Base-by-base conservation (phyloP, 2,329 filamentous ascomycete genomes). In the Talaromyces sp. region DNA sequence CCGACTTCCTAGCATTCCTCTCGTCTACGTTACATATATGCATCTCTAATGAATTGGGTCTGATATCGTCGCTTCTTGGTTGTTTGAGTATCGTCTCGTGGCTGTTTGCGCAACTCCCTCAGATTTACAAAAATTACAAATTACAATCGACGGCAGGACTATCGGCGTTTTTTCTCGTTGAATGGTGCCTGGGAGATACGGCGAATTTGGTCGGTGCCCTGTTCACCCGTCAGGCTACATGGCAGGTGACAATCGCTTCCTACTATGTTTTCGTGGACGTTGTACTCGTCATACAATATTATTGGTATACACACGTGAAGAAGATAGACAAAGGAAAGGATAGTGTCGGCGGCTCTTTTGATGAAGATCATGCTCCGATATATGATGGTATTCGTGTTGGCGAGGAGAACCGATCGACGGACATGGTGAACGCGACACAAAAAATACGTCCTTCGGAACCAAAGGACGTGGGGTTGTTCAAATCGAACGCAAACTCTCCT, bases 231-330 rank as follows among this genome's bases (percentile, higher is more conserved):
- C 87, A 89, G 71, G 87, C 87, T 21, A 79, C 79, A 56, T 89
- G 87, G 84, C 87, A 89, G 76, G 80, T 88, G 44, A 81, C 87
- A 8, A 81, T 89, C 56, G 87, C 86, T 1, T 77, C 75, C 23
- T 89, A 89, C 74, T 89, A 89, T 70, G 85, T 88, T 57, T 82
- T 83, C 28, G 87, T 89, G 2, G 87, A 89, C 71, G 74, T 86
- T 33, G 80, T 83, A 39, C 76, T 89, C 31, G 84, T 87, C 7
- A 76, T 79, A 39, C 87, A 89, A 74, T 88, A 85, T 77, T 76
- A 87, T 40, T 89, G 86, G 85, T 89, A 89, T 69, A 85, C 85
- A 58, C 77, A 83, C 64, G 70, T 85, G 64, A 80, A 82, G 68
- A 78, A 82, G 61, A 81, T 79, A 54, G 73, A 79, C 61, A 77